Base-by-base conservation (phyloP, 768 basidiomycete genomes). In the Tephrocybe rancida region DNA sequence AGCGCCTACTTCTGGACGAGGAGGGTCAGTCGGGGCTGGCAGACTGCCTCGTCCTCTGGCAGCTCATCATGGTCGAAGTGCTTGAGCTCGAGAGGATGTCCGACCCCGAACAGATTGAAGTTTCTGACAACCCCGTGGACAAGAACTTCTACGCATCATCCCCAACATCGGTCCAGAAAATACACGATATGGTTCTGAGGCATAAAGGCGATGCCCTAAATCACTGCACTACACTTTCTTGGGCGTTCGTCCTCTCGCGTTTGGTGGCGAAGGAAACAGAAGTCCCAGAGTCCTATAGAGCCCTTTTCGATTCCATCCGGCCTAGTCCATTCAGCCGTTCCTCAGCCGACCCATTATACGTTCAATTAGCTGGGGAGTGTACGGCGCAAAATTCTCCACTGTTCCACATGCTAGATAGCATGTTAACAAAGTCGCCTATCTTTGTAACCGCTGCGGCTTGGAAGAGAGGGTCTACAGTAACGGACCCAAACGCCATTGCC, bases 211-310 rank as follows among this genome's bases (percentile, higher is more conserved):
- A 83, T 59, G 86, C 50, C n/a, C 32, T 90, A 57, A 85, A 85
- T 61, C 77, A 83, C 0, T 85, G 86, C 58, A 79, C 87, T 3
- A 88, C 90, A 60, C 74, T 95, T 5, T 86, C 86, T 0, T 98
- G 95, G 95, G 79, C 93, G 0, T 92, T 86, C 63, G 82, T 95
- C 1, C 79, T 96, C 3, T 86, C 86, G 10, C 79, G 85, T 27
- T 64, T 90, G n/a, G 66, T 74, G 18, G 64, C 73, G 11, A 74
- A 77, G 47, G 81, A 77, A 1, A 74, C 79, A 58, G 78, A 82
- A 54, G 67, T 86, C 29, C 84, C 86, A 18, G 67, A 76, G 14
- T 63, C 79, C 13, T 88, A 85, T 67, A 74, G 71, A 25, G 54
- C 71, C 2, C 84, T 90, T 67, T 76, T 87, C 64, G 75, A 83